Evolutionary conservation across 2,329 filamentous ascomycete genomes (phyloP).

Genomic region (Sporothrix sp.): DNA sequence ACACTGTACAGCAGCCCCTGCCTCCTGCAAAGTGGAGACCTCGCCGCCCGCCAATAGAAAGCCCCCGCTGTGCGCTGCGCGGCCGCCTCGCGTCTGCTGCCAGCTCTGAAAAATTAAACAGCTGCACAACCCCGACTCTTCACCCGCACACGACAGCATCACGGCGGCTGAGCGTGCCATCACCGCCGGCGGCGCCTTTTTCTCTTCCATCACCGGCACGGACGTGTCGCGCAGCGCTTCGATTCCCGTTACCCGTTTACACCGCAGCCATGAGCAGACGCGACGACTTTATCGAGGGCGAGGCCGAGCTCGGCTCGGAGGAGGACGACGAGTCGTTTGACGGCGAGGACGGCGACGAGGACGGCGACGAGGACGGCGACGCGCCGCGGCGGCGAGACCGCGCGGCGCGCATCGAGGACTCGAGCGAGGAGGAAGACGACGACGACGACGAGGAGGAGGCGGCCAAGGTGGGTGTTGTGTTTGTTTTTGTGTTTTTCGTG

Average conservation of each 20-base stretch:
- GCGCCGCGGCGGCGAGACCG: slow-evolving; percentile 35
- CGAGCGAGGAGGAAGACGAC: slow-evolving; percentile 84
- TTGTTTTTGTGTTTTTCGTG: too few relatives aligned
- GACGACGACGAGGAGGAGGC: slow-evolving; percentile 85
- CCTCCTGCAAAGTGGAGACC: not conserved
- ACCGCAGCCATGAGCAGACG: slow-evolving; percentile 50
- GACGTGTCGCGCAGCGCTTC: not conserved
- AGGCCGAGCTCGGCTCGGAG: slow-evolving; percentile 77
- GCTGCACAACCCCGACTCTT: too few relatives aligned
- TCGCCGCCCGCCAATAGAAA: not conserved
- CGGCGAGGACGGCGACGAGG: slow-evolving; percentile 70
- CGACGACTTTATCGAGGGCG: slow-evolving; percentile 70
- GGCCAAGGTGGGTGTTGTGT: slow-evolving; percentile 64
- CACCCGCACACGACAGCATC: not conserved
- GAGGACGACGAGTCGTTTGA: slow-evolving; percentile 78
- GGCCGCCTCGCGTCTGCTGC: slow-evolving; percentile 7
- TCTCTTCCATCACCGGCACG: too few relatives aligned
- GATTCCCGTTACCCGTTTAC: not conserved
- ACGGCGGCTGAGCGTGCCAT: too few relatives aligned
- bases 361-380: slow-evolving; percentile 65
- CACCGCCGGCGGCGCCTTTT: too few relatives aligned
- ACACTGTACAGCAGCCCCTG: too few relatives aligned
- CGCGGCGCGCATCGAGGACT: slow-evolving; percentile 56
- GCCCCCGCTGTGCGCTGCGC: not conserved
- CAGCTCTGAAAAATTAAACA: too few relatives aligned